Base-by-base conservation (phyloP, 768 basidiomycete species). In the Leccinum rimulosum region DNA sequence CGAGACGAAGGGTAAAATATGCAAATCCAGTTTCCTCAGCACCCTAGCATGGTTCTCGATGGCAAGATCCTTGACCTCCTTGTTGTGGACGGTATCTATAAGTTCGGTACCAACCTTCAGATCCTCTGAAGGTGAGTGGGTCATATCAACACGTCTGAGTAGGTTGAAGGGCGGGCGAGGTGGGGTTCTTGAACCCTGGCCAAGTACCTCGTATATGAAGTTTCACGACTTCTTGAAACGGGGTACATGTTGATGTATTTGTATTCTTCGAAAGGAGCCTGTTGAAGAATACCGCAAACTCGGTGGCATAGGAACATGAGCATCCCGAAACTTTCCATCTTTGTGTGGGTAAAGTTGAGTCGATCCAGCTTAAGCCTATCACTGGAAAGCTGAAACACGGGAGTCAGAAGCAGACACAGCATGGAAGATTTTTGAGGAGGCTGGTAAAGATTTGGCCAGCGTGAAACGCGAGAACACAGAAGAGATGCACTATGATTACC, bases 11-110 rank as follows among this genome's bases (percentile, higher is more conserved):
- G 51, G 51, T 22, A 52, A 19, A 22, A 52, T 52, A 17, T 52
- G 51, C 22, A 33, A 22, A 36, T 52, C 51, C 4, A 52, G 22
- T 25, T 52, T 52, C 33, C 51, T 52, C 8, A 52, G 35, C 12
- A 52, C 11, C 35, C 35, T 36, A 52, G 51, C 51, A 25, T 36
- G 35, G 7, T 52, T 19, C 8, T 35, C 17, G 31, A 17, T 14
- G 2, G 14, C 15, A 36, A 52, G 12, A 17, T 11, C 17, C 51
- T 14, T 36, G 12, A 22, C 22, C 8, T 36, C 51, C 33, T 52
- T 33, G 79, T 57, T 57, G 31, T 40, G 19, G 27, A 57, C 19
- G 33, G 14, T n/a, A 28, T 52, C 58, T 19, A 30, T 56, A 33
- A 33, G 31, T 33, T 12, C 52, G 47, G 33, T 19, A 28, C 56